Evolutionary conservation across 1,284 basidiomycete species (phyloP), one percentile per base, ranked within the genome.

Genomic region (Ustanciosporium gigantosporum): DNA sequence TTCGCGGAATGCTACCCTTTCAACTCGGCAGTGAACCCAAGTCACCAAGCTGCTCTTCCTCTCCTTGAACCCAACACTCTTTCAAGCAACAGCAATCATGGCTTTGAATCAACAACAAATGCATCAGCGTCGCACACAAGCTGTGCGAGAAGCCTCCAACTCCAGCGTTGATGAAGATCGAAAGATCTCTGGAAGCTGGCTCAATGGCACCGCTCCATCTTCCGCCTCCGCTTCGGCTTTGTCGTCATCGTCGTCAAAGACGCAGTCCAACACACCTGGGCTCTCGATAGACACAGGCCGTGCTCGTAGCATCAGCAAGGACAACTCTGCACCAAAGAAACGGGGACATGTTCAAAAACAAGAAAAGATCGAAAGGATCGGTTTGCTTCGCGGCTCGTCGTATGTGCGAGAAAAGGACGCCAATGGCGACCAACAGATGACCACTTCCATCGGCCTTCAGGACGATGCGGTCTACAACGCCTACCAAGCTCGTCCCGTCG

Each of bases 401-500:
- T 51, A 57, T 29, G 53, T 64, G 46, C 48, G 50, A 15, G 34
- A 39, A 7, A 48, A 34, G 17, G 53, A 57, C 17, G 39, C 41
- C 0, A 46, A 51, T n/a, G 44, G 32, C 11, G 36, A 51, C 22
- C 50, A 62, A 39, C 44, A 60, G 24, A 36, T 48, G 8, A 66
- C 66, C 31, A 66, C 67, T 3, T 68, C 68, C 19, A 68, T 72
- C 15, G 69, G 69, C 8, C 31, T 70, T 16, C 58, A 66, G 25
- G 40, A 41, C 36, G 67, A 72, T 31, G 45, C 51, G 2, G 49
- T 71, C 2, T 73, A 73, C 56, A 64, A 71, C 37, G 59, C 57
- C 3, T 71, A 69, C 35, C 56, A 71, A 3, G 46, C 68, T 1
- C 39, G 41, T 1, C 53, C 62, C 14, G 41, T 71, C 21, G 69